Conservation (phyloP, 2,329 filamentous ascomycete species). For the Macrophomina tecta region DNA sequence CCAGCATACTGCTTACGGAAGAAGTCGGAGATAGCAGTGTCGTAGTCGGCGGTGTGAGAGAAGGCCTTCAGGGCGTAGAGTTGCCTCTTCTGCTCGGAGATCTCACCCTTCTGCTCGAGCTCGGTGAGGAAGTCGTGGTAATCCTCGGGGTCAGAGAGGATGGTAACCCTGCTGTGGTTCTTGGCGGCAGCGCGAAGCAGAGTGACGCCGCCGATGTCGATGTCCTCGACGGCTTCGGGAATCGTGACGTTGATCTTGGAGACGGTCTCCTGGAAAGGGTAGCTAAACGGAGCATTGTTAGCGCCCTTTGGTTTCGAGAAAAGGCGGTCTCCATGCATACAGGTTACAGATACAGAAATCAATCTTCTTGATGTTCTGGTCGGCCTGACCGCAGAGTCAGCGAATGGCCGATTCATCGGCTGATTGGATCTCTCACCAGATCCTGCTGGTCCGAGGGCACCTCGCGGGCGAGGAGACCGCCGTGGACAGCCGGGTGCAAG, state of each 20-base stretch:
- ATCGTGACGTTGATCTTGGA: slow-evolving; percentile 97
- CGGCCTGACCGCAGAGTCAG: slow-evolving; percentile 40
- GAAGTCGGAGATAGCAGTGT: slow-evolving; percentile 91
- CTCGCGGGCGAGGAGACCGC: slow-evolving; percentile 90
- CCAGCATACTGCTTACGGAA: slow-evolving; percentile 97
- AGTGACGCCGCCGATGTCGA: slow-evolving; percentile 95
- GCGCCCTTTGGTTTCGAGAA: background rate
- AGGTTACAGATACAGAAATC: slow-evolving; percentile 80
- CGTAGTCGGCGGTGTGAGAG: slow-evolving; percentile 97
- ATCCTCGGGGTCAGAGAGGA: slow-evolving; percentile 91
- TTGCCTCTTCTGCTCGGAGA: slow-evolving; percentile 84
- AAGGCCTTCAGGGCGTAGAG: slow-evolving; percentile 96
- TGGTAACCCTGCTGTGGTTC: slow-evolving; percentile 95
- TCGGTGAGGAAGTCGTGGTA: slow-evolving; percentile 94
- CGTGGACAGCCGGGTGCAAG: slow-evolving; percentile 85
- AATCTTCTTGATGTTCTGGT: slow-evolving; percentile 48
- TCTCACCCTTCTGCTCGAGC: slow-evolving; percentile 78
- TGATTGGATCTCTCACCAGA: slow-evolving; percentile 56
- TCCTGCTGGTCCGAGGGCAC: slow-evolving; percentile 97
- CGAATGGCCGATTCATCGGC: background rate
- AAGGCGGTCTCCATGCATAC: background rate
- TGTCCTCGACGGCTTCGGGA: slow-evolving; percentile 95
- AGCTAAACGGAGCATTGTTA: slow-evolving; percentile 46
- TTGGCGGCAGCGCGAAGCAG: slow-evolving; percentile 96
- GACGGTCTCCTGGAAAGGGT: slow-evolving; percentile 98